Base-by-base conservation (phyloP, 2,329 filamentous ascomycete species). In the Thelonectria rubi region DNA sequence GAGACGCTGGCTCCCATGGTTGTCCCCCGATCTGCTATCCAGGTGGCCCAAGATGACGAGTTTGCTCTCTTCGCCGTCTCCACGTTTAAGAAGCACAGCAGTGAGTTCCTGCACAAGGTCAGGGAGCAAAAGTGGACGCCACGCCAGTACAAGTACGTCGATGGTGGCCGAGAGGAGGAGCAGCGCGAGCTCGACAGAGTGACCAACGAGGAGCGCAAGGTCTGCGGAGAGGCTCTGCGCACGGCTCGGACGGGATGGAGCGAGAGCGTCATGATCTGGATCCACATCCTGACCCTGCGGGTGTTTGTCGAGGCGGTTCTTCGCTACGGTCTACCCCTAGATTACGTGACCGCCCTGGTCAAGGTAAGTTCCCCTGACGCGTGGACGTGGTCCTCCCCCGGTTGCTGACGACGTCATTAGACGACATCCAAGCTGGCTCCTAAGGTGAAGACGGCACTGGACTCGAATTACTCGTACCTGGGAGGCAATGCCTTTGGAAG, bases 291-390 rank as follows among this genome's bases (percentile, higher is more conserved):
- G 73, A 91, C 94, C 7, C 80, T 99, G 72, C 85, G 95, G 55
- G 94, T 98, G 18, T 99, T 98, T 78, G 95, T 99, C 18, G 95
- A 99, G 84, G 97, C 94, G 5, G 95, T 99, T n/a, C 82, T 99
- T 74, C 88, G 95, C 67, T 99, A 99, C 74, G 95, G 95, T 26
- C 78, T 99, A 71, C 95, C 95, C 49, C 80, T 97, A 66, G 91
- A 96, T 70, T 99, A 94, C 77, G 89, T 97, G 50, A 91, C 90
- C 69, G 92, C 89, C 15, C 80, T 97, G 68, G 82, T 98, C 64
- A 90, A 92, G 89, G 94, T 97, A 85, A 69, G 87, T 74, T 34
- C n/a, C 24, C 20, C 21, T n/a, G 20, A 15, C 32, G n/a, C 47
- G 47, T 37, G 17, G 26, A 14, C 46, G 15, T 47, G 55, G 24